Evolutionary conservation across 495 filamentous ascomycete species (phyloP).

Genomic region (Aspergillus homomorphus): DNA sequence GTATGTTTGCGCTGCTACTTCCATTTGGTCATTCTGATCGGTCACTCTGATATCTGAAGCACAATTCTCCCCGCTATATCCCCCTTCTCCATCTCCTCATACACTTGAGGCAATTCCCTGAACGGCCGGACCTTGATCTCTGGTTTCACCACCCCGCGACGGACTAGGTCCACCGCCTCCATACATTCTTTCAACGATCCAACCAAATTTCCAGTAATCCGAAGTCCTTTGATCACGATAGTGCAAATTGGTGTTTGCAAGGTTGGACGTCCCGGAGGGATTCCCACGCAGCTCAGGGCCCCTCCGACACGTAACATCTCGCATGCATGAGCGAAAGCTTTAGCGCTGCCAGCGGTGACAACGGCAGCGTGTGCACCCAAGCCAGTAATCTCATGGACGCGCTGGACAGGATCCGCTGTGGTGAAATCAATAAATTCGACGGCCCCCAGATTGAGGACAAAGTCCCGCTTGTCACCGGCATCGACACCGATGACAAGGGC

Average conservation of each 20-base stretch:
- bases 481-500: conserved; percentile 48
- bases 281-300: conserved; percentile 48
- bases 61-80: conserved; percentile 43
- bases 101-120: conserved; percentile 40
- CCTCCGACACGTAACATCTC: conserved; percentile 52
- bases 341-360: conserved; percentile 43
- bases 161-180: conserved; percentile 48
- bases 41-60: conserved; percentile 30
- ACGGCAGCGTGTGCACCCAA: conserved; percentile 44
- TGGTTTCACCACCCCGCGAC: conserved; percentile 45
- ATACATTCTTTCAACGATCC: conserved; percentile 51
- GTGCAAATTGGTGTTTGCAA: conserved; percentile 45
- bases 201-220: conserved; percentile 45
- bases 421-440: conserved; percentile 47
- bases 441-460: conserved; percentile 41
- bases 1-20: no score
- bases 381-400: conserved; percentile 39
- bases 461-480: conserved; percentile 40
- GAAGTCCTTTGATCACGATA: conserved; percentile 50
- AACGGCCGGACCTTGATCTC: conserved; percentile 44
- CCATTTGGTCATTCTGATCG: no score
- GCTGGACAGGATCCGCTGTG: conserved; percentile 32
- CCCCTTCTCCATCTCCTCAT: conserved; percentile 47
- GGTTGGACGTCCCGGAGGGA: conserved; percentile 40
- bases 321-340: conserved; percentile 46